Conservation (phyloP, 768 basidiomycete species). For the Panellus pusillus region DNA sequence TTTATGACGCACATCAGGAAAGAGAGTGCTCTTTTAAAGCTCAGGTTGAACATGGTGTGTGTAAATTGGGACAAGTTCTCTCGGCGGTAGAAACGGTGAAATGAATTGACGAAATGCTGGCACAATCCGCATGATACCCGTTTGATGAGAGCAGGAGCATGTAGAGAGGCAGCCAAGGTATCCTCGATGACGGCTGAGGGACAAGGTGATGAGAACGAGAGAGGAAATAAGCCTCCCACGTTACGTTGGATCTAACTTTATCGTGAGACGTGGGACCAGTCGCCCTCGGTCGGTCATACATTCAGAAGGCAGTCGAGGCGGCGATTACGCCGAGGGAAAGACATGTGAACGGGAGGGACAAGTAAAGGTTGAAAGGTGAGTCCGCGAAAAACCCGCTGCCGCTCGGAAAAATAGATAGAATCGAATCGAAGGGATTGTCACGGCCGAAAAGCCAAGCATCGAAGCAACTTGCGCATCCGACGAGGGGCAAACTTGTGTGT, state of each 20-base stretch:
- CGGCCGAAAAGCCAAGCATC: too few species aligned
- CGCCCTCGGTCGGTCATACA: background rate
- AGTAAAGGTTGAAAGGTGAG: slow-evolving; percentile 4
- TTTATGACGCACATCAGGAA: slow-evolving; percentile 13
- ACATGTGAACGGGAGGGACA: slow-evolving; percentile 6
- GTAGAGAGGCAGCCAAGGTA: background rate
- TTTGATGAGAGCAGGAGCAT: background rate
- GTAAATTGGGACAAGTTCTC: background rate
- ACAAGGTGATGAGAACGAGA: background rate
- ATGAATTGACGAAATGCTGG: background rate
- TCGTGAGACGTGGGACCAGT: background rate
- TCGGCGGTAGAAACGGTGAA: slow-evolving; percentile 12
- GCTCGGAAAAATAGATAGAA: slow-evolving; percentile 1
- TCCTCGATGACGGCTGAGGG: background rate
- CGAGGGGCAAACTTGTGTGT: too few species aligned
- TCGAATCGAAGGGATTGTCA: too few species aligned
- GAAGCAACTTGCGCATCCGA: too few species aligned
- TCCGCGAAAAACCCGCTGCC: slow-evolving; percentile 12
- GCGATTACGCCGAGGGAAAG: slow-evolving; percentile 5
- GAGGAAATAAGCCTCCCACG: slow-evolving; percentile 14
- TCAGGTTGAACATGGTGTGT: background rate
- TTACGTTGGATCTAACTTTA: background rate
- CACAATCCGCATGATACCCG: slow-evolving; percentile 10
- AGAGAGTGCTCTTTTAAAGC: slow-evolving; percentile 12
- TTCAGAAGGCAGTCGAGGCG: background rate